Evolutionary conservation across 768 basidiomycete species (phyloP), one percentile per base, ranked within the genome.

Genomic region (Amyloporia xantha): DNA sequence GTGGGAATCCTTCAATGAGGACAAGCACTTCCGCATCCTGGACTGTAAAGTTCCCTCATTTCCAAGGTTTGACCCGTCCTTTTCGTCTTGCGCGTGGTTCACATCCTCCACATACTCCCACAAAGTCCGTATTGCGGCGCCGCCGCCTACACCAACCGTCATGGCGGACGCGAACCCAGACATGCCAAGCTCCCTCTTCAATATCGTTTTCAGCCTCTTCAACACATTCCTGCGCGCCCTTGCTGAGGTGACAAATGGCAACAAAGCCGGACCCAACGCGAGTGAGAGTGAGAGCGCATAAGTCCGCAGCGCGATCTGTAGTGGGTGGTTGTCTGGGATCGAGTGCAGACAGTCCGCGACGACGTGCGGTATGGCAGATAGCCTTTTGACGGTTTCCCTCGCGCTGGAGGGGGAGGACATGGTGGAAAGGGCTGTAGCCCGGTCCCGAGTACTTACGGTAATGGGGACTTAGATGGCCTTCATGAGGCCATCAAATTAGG

Each of bases 131-230:
- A 89, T 59, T 28, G 71, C 66, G 25, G 75, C 72, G 2, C 86
- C 86, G 6, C 86, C 87, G 0, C 75, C 84, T 4, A 86, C 70
- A 13, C 80, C 75, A 5, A 77, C 58, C 0, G 85, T 79, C 47
- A 87, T 75, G 24, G 84, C 76, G 48, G 77, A 82, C 5, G 88
- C 82, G 62, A 90, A 86, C 12, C 85, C 79, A 48, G 78, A 79
- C 30, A 72, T 53, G 6, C 75, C 72, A 10, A 86, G 62, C 58
- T 89, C 85, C 35, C 77, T 74, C 47, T 57, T 66, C 7, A 90
- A 63, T 11, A 80, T 68, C 65, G 51, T 56, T 54, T 36, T 74
- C 55, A 56, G 55, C 44, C 48, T 41, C 33, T 44, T 23, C 20
- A 54, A 57, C 51, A 42, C 62, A 46, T 45, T 65, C 23, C 48